These are phyloP conservation scores for Falciphora oryzae DNA, from an alignment of 2,329 filamentous ascomycete species.

Conservation along the genomic window DNA sequence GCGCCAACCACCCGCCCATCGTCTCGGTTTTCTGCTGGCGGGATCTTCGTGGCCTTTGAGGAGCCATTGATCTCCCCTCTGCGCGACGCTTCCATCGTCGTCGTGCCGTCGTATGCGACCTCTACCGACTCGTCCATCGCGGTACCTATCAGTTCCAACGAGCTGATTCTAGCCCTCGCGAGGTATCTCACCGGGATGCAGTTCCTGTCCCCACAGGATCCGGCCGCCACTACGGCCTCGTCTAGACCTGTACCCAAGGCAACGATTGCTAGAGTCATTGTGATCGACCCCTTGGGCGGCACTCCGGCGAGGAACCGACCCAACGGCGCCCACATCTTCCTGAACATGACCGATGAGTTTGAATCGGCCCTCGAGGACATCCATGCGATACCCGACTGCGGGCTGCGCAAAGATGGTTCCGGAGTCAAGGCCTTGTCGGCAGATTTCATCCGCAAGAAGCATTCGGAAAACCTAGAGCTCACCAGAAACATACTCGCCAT, in stretches of 20 bases:
- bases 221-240: not conserved
- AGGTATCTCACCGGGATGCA: slow-evolving; percentile 68
- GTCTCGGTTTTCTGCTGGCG: slow-evolving; percentile 28
- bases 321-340: slow-evolving; percentile 70
- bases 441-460: slow-evolving; percentile 29
- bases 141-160: slow-evolving; percentile 40
- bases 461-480: slow-evolving; percentile 68
- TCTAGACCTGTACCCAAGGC: slow-evolving; percentile 36
- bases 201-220: slow-evolving; percentile 28
- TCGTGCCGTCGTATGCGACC: slow-evolving; percentile 52
- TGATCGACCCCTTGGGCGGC: slow-evolving; percentile 81
- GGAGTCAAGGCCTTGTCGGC: slow-evolving; percentile 9
- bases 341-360: slow-evolving; percentile 92
- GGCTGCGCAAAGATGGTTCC: slow-evolving; percentile 20
- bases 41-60: slow-evolving; percentile 36
- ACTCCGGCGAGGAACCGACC: slow-evolving; percentile 62
- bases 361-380: slow-evolving; percentile 61
- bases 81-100: slow-evolving; percentile 61
- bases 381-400: slow-evolving; percentile 13
- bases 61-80: slow-evolving; percentile 60
- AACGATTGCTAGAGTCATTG: slow-evolving; percentile 75
- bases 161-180: slow-evolving; percentile 71
- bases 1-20: slow-evolving; percentile 19
- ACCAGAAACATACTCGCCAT: slow-evolving; percentile 65
- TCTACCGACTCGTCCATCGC: slow-evolving; percentile 34